A percentile compares a stretch with the other conserved stretches of the same genome.
Evolutionary conservation across 352 stramenopile genomes (phyloP).

Genomic region (Phytophthora rubi): DNA sequence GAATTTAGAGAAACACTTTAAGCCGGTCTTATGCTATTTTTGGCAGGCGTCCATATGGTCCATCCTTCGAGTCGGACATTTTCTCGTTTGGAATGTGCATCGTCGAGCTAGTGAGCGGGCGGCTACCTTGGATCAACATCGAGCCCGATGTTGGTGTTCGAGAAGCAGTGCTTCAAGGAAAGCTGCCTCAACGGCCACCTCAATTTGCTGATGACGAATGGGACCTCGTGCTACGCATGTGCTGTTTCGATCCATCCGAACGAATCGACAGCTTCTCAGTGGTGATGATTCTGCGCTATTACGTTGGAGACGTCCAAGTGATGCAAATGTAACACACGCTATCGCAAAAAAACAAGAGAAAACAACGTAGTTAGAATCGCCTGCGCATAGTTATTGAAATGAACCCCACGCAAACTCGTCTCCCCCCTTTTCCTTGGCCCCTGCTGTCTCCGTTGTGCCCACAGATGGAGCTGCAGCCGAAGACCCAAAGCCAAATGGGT

Average conservation of each 20-base stretch:
- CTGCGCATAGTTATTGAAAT: constrained; percentile 25
- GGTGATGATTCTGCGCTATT: not conserved
- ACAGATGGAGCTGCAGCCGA: constrained; percentile 2
- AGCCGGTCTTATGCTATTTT: too few species aligned
- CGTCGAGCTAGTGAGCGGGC: constrained; percentile 8
- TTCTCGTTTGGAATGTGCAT: constrained; percentile 24
- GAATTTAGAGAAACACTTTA: too few species aligned
- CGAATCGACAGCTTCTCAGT: not conserved
- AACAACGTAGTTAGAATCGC: not conserved
- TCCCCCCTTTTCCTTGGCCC: constrained; percentile 13
- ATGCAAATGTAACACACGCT: not conserved
- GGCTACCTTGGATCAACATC: constrained; percentile 7
- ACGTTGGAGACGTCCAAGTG: not conserved
- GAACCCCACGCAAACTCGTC: constrained; percentile 37
- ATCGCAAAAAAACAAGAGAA: not conserved
- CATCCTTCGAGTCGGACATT: constrained; percentile 12
- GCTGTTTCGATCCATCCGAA: constrained; percentile 5
- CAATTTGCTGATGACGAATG: constrained; percentile 12
- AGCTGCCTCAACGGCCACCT: constrained; percentile 3
- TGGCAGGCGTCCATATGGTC: too few species aligned
- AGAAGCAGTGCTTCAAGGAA: constrained; percentile 2
- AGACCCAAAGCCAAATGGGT: constrained; percentile 28
- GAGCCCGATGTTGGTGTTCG: not conserved
- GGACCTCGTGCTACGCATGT: constrained; percentile 8
- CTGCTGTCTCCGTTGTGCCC: not conserved